Evolutionary conservation across 805 yeast genomes (phyloP), one percentile per base, ranked within the genome.

Genomic region (Komagataella populi): DNA sequence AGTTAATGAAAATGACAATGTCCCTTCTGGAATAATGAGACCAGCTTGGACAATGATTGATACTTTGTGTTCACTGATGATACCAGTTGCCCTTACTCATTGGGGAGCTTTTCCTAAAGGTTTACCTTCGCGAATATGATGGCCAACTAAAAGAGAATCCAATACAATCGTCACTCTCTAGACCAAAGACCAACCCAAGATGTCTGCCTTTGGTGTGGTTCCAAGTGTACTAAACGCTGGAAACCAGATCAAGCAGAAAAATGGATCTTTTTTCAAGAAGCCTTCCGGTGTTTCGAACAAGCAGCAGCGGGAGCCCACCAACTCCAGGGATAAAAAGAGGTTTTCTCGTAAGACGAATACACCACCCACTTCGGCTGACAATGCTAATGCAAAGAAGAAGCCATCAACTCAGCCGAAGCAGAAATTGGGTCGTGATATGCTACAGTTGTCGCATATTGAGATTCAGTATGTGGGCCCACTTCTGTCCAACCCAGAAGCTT

Each of bases 391-490:
- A 30, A 30, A 30, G n/a, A 30, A 30, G 12, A 30, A 30, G 12
- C 10, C 39, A 30, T 30, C 39, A 30, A 30, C 14, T 30, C 12
- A 30, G 14, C 14, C 39, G 14, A 10, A 30, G 14, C n/a, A 30
- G 6, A 30, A 30, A 8, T 12, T 30, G 39, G 14, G 39, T 8
- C 39, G 14, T 30, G 39, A 30, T 30, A 8, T 30, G 10, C 14
- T 30, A 8, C 39, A 30, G 14, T 10, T 48, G 39, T 30, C 57
- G 6, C 56, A 49, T 4, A 59, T 63, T 49, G 59, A 61, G 23
- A 51, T 58, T 3, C 62, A 60, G 43, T 65, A 58, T 54, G 57
- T 64, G 30, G 70, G 71, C 2, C 55, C 63, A 1, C 50, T 69
- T n/a, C 16, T 66, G 2, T 20, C 44, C 1, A 53, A 57, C 46